A percentile compares a stretch with the other conserved stretches of the same genome.
phyloP scores from a whole-genome alignment of 1,139 yeast genomes.

The Suhomyces terraborum region DNA sequence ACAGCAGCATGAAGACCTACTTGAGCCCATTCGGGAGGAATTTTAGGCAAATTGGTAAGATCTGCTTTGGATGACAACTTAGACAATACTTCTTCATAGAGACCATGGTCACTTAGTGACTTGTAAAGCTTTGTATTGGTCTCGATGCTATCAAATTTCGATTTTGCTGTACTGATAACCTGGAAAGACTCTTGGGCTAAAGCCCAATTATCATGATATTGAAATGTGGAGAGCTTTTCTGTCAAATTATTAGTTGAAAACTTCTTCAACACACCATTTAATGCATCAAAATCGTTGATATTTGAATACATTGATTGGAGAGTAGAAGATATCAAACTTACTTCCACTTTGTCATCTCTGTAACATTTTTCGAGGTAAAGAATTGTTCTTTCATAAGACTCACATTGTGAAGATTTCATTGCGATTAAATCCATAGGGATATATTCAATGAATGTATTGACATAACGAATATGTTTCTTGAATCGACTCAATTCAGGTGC shows the following conservation, averaged over 20 bases:
- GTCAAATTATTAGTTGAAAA: slow-evolving; percentile 69
- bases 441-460: slow-evolving; percentile 49
- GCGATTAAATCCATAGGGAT: slow-evolving; percentile 77
- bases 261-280: slow-evolving; percentile 80
- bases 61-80: slow-evolving; percentile 34
- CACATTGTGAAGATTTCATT: slow-evolving; percentile 76
- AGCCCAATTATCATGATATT: slow-evolving; percentile 84
- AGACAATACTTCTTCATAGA: slow-evolving; percentile 44
- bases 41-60: slow-evolving; percentile 24
- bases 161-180: slow-evolving; percentile 50
- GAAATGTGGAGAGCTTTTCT: slow-evolving; percentile 77
- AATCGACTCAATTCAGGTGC: slow-evolving; percentile 23
- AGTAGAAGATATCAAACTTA: slow-evolving; percentile 49
- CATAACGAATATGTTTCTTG: slow-evolving; percentile 34
- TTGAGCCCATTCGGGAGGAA: slow-evolving; percentile 57
- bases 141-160: slow-evolving; percentile 30
- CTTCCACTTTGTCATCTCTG: slow-evolving; percentile 38
- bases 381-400: slow-evolving; percentile 86
- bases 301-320: slow-evolving; percentile 82
- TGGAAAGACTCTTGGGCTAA: slow-evolving; percentile 86
- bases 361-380: slow-evolving; percentile 80
- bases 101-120: slow-evolving; percentile 45
- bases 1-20: slow-evolving; percentile 79
- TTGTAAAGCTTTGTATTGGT: slow-evolving; percentile 40
- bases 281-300: slow-evolving; percentile 85